Evolutionary conservation across 2,329 filamentous ascomycete species (phyloP).

Genomic region (Byssochlamys sp.): DNA sequence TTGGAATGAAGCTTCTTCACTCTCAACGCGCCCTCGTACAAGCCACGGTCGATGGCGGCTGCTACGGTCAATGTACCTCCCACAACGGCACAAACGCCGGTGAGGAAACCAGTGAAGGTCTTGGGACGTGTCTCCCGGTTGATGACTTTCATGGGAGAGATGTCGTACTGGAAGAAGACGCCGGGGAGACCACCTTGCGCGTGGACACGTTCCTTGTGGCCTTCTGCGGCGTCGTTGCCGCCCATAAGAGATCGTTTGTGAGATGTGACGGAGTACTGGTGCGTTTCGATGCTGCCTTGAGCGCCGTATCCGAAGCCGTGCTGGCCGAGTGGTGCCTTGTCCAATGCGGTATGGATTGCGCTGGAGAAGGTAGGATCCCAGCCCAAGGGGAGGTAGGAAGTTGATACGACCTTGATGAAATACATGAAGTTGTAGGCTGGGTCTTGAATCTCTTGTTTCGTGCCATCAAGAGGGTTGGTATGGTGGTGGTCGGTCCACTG

Average conservation of each 20-base stretch:
- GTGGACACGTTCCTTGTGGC: constrained; percentile 85
- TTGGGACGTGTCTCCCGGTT: constrained; percentile 87
- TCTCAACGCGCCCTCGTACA: constrained; percentile 78
- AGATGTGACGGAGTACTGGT: constrained; percentile 96
- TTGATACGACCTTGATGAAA: constrained; percentile 96
- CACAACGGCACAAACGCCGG: constrained; percentile 86
- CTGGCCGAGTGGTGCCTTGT: constrained; percentile 55
- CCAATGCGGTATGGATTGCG: constrained; percentile 29
- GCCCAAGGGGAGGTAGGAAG: constrained; percentile 83
- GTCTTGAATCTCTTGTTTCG: constrained; percentile 66
- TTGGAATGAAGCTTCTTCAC: constrained; percentile 74
- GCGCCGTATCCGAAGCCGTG: constrained; percentile 56
- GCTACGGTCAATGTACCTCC: constrained; percentile 93
- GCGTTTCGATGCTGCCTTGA: constrained; percentile 83
- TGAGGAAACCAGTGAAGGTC: constrained; percentile 82
- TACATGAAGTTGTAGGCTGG: constrained; percentile 96
- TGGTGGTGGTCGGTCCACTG: constrained; percentile 85
- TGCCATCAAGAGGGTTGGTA: constrained; percentile 74
- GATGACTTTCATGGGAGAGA: constrained; percentile 98
- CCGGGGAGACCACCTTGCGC: constrained; percentile 86
- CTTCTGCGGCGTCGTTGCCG: constrained; percentile 74
- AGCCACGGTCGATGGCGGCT: constrained; percentile 77
- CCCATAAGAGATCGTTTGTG: constrained; percentile 82
- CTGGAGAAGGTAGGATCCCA: constrained; percentile 57
- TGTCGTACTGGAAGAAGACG: constrained; percentile 98